These are phyloP conservation scores for Penicillium soppii DNA, from an alignment of 495 filamentous ascomycete genomes.

Conservation along the genomic window DNA sequence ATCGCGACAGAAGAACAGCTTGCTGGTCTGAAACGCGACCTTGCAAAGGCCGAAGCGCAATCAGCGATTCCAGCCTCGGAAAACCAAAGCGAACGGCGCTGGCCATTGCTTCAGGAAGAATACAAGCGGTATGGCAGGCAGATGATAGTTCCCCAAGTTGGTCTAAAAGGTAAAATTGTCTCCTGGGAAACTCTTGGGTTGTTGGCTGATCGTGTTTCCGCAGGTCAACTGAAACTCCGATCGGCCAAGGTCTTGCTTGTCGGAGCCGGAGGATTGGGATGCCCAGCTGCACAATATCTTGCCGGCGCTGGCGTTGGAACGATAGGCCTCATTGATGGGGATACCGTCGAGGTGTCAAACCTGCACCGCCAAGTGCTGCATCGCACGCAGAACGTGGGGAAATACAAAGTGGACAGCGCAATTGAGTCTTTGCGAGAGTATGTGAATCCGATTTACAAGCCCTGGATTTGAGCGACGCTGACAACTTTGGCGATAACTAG, in stretches of 20 bases:
- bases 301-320: constrained; percentile 84
- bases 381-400: constrained; percentile 65
- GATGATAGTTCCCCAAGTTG: constrained; percentile 85
- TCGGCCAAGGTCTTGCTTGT: constrained; percentile 72
- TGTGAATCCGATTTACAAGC: constrained; percentile 10
- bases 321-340: constrained; percentile 82
- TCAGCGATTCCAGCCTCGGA: constrained; percentile 5
- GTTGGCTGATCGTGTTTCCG: constrained; percentile 5
- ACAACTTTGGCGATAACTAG: constrained; percentile 24
- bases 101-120: constrained; percentile 65
- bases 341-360: constrained; percentile 85
- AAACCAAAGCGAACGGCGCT: constrained; percentile 34
- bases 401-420: constrained; percentile 78
- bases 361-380: constrained; percentile 92
- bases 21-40: constrained; percentile 35
- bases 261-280: constrained; percentile 91
- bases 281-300: constrained; percentile 86
- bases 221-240: constrained; percentile 79
- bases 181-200: background rate
- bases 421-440: constrained; percentile 64
- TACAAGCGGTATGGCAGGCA: constrained; percentile 88
- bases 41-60: constrained; percentile 30
- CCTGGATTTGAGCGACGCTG: background rate
- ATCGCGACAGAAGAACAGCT: constrained; percentile 39
- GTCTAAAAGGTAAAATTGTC: constrained; percentile 60